Evolutionary conservation across 306 rosid genomes (phyloP), one percentile per base, ranked within the genome.

Genomic region (Medicago lupulina): DNA sequence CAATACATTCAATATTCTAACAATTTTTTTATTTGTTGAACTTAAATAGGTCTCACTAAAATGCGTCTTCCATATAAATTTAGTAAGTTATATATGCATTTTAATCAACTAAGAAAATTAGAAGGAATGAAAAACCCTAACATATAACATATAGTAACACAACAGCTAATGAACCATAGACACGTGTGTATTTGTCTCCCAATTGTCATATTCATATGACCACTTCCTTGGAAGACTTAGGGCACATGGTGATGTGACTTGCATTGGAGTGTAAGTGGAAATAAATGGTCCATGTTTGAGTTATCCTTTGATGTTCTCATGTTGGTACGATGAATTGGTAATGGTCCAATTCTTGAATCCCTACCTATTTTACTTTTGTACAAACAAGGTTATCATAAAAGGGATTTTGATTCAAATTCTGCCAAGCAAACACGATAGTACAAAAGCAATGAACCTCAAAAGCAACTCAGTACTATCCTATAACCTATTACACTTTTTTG

Each of bases 321-420:
- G 70, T 50, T 51, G 75, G 59, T 75, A 67, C 25, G 82, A 68
- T 40, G 43, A 67, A 76, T 55, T 64, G 47, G 65, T 61, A 82
- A 73, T 75, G 77, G 65, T 58, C 69, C 77, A 76, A 83, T 64
- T 77, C 40, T 17, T 77, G 75, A 82, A 73, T 66, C 72, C 69
- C 47, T 44, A n/a, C 73, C 58, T 50, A 61, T 66, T 58, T 58
- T 58, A 23, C 64, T 58, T 21, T 58, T 58, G 2, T 73, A 34
- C 18, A 84, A 11, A 12, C 31, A 66, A 61, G 44, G 21, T 85
- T 77, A 79, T 83, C 73, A 31, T 25, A 67, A 40, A 19, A 65
- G 73, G 17, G 79, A 74, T 70, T 76, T 81, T 77, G 69, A 79
- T 46, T 71, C 83, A 85, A 79, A 74, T 76, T 74, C 7, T 71